Percentiles rank a stretch among this genome's conserved stretches.
Conservation (phyloP, 2,329 filamentous ascomycete species). For the Fusarium musae region DNA sequence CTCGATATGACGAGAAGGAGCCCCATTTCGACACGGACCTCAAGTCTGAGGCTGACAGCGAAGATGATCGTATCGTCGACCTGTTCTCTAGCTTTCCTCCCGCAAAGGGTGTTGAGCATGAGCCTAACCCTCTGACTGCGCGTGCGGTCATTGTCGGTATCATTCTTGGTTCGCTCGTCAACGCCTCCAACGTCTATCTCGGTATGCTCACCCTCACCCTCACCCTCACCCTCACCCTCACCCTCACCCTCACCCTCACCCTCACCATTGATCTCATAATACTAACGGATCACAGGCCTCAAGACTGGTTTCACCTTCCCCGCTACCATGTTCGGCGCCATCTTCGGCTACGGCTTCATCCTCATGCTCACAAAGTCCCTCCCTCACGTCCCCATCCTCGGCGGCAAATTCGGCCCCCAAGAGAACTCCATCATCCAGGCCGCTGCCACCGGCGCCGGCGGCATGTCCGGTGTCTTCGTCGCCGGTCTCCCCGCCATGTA, state of each 20-base stretch:
- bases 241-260: not conserved
- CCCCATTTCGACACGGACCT: slow-evolving; percentile 37
- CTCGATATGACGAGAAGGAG: slow-evolving; percentile 41
- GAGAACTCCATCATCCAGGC: slow-evolving; percentile 73
- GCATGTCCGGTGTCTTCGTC: slow-evolving; percentile 67
- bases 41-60: slow-evolving; percentile 43
- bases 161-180: slow-evolving; percentile 67
- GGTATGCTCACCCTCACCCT: slow-evolving; percentile 49
- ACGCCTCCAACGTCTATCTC: slow-evolving; percentile 71
- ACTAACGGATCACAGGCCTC: slow-evolving; percentile 50
- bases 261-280: no score
- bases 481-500: slow-evolving; percentile 71
- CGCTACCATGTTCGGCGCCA: slow-evolving; percentile 62
- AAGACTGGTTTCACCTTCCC: slow-evolving; percentile 64
- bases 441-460: slow-evolving; percentile 68
- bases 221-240: not conserved
- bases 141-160: slow-evolving; percentile 66
- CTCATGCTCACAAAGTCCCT: slow-evolving; percentile 62
- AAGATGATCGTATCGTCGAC: slow-evolving; percentile 48
- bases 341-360: slow-evolving; percentile 69
- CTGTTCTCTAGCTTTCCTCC: slow-evolving; percentile 56
- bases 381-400: slow-evolving; percentile 62
- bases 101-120: slow-evolving; percentile 54
- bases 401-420: slow-evolving; percentile 66
- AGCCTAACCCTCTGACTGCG: slow-evolving; percentile 63